Base-by-base conservation (phyloP, 768 basidiomycete species). In the Fomitopsis pulvina region DNA sequence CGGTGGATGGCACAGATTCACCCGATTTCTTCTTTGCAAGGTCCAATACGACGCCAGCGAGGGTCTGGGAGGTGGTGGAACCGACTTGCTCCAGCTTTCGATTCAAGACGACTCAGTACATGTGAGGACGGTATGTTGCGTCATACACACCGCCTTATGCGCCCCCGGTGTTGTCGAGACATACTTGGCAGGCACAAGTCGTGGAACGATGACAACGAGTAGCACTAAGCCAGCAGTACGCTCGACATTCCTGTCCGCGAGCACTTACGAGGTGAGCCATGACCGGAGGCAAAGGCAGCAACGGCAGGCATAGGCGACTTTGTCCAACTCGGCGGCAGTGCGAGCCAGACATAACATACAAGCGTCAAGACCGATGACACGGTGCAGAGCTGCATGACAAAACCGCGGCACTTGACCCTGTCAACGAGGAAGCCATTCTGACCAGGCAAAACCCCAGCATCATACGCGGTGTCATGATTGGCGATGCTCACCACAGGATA, bases 101-200 rank as follows among this genome's bases (percentile, higher is more conserved):
- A n/a, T 10, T 2, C 14, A 20, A 7, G 24, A 18, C 12, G 5
- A 12, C 14, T 44, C 41, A 24, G n/a, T n/a, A 44, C 22, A 38
- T 32, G 49, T 3, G 32, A 5, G n/a, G n/a, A 51, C 21, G 5
- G 26, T 14, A 29, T 14, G 9, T n/a, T 20, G 8, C 25, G n/a
- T 20, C 10, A n/a, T 20, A 43, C 82, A 53, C 67, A 87, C 87
- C 60, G 81, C 80, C 63, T 90, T 89, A 60, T 90, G 86, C 6
- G 81, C 80, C 1, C 86, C 87, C 0, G 89, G 71, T 4, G 85
- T 85, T 1, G 88, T 89, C 1, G 85, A 83, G 40, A 90, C 79
- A 62, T 84, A 89, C 61, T 83, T 84, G 18, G 75, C 55, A 6
- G 80, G 76, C 0, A 90, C 85, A 25, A 90, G 76, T 45, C 74